Evolutionary conservation across 202 grass and related monocot genomes (phyloP), one percentile per base, ranked within the genome.

Genomic region (Dendrocalamus latiflorus): DNA sequence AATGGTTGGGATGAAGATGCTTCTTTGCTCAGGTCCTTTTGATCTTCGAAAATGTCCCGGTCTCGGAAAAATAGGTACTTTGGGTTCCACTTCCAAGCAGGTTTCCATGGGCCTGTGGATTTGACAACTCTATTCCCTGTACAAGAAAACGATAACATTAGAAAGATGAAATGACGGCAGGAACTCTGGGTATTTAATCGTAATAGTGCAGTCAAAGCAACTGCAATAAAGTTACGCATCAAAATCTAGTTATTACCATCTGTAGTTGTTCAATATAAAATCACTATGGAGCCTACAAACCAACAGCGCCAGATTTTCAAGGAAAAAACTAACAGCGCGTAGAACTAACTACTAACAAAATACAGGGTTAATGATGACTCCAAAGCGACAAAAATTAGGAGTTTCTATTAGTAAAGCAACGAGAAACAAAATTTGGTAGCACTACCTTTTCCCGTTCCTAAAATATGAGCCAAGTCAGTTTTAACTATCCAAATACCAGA

Each of bases 31-130:
- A 87, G 20, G 54, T 86, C 70, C 79, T 90, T 45, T 89, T 91
- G 68, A 93, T 88, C 86, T 86, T 97, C 16, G 94, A 97, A 85
- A 97, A 97, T 74, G 87, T 91, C 18, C 94, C 87, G 0, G 89
- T 93, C 72, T 97, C 91, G 8, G 89, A 93, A 86, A 97, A 97
- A 49, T 97, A 97, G 6, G 94, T 93, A 76, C 91, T 97, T 51
- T 97, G 91, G 8, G 70, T 91, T 70, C 91, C 91, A 30, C 91
- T 79, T 24, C 94, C 94, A 43, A 97, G 86, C 21, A 86, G 78
- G 79, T 91, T 97, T 12, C 81, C 88, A 44, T 87, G 89, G 53
- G 87, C 86, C 64, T 93, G 91, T 55, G 91, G 91, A 82, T 97
- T 93, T 8, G 89, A 86, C 36, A 97, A 70, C 85, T 97, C 89